These are phyloP conservation scores for Microstegium vimineum DNA, from an alignment of 176 grass and related monocot genomes.

Conservation along the genomic window DNA sequence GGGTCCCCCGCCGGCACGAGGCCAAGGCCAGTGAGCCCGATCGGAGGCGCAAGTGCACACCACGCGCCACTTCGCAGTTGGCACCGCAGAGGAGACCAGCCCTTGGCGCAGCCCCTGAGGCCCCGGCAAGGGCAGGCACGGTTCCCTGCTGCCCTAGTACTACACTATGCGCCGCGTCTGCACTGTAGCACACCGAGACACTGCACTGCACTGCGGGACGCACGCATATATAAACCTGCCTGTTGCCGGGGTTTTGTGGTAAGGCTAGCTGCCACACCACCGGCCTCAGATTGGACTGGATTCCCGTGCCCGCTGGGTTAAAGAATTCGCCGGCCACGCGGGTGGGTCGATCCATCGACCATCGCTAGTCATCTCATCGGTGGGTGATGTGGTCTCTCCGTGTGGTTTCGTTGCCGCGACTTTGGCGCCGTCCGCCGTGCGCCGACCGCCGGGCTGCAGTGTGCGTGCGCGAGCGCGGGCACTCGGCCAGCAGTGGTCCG, in stretches of 20 bases:
- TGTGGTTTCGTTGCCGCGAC: background rate
- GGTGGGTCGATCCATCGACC: background rate
- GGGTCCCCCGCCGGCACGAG: background rate
- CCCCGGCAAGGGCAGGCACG: background rate
- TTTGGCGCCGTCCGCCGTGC: background rate
- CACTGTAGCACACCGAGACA: background rate
- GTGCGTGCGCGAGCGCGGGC: background rate
- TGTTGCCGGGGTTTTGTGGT: background rate
- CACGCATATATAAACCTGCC: background rate
- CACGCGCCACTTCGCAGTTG: no score
- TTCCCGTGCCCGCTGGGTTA: background rate
- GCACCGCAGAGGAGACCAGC: no score
- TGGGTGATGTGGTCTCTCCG: background rate
- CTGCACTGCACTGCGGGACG: no score
- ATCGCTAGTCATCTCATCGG: no score
- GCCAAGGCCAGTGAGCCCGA: background rate
- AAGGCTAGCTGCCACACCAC: background rate
- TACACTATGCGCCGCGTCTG: no score
- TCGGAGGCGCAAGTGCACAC: background rate
- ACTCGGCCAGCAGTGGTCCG: no score
- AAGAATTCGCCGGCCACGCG: background rate
- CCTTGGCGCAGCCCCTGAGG: no score
- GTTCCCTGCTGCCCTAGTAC: background rate
- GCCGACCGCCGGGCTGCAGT: background rate
- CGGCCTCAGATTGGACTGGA: background rate